phyloP scores from a whole-genome alignment of 805 yeast genomes.

The Vanderwaltozyma yarrowii region DNA sequence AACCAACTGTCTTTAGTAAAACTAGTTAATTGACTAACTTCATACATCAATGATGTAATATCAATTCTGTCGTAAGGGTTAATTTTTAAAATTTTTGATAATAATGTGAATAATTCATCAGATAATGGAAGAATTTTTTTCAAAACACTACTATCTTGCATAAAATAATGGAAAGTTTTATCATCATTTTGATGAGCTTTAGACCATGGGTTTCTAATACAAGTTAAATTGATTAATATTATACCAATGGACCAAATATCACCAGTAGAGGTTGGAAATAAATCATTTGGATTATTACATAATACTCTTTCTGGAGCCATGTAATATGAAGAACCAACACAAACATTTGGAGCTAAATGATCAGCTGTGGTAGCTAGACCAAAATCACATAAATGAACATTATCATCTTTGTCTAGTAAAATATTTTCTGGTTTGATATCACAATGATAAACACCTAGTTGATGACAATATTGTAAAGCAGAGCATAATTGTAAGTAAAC shows the following conservation, averaged over 20 bases:
- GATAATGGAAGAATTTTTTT: slow-evolving; percentile 67
- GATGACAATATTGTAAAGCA: slow-evolving; percentile 75
- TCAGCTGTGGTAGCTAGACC: slow-evolving; percentile 69
- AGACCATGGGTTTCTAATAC: slow-evolving; percentile 87
- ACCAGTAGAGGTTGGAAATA: slow-evolving; percentile 57
- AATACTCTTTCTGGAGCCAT: slow-evolving; percentile 80
- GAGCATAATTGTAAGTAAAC: slow-evolving; percentile 71
- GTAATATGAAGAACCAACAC: slow-evolving; percentile 82
- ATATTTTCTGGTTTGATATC: slow-evolving; percentile 95
- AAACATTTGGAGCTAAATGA: slow-evolving; percentile 55
- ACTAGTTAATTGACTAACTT: slow-evolving; percentile 14
- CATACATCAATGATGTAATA: slow-evolving; percentile 13
- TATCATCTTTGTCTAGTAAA: slow-evolving; percentile 49
- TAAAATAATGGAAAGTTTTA: slow-evolving; percentile 54
- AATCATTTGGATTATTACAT: slow-evolving; percentile 6
- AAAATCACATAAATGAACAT: slow-evolving; percentile 69
- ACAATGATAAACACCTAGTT: slow-evolving; percentile 79
- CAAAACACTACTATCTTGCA: slow-evolving; percentile 45
- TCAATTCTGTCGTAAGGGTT: slow-evolving; percentile 29
- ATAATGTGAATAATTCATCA: slow-evolving; percentile 43
- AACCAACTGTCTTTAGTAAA: slow-evolving; percentile 23
- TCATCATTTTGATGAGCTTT: slow-evolving; percentile 57
- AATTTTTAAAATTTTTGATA: slow-evolving; percentile 29
- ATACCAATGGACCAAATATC: slow-evolving; percentile 86
- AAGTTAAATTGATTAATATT: slow-evolving; percentile 66